Evolutionary conservation across 352 stramenopile species (phyloP).

Genomic region (Phytophthora colocasiae): DNA sequence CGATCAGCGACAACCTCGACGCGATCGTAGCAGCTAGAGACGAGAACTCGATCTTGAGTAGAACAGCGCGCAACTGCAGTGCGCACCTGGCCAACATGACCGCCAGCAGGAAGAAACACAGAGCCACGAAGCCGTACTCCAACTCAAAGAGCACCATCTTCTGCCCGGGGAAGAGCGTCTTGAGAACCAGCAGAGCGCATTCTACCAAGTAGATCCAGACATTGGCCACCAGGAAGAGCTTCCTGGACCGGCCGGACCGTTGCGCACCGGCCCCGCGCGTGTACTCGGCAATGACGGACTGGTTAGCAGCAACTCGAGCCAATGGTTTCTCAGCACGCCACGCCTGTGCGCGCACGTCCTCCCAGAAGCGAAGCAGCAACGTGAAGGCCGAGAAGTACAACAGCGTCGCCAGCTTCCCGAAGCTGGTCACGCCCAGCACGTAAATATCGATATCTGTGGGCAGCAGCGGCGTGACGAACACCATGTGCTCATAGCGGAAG

Average conservation of each 20-base stretch:
- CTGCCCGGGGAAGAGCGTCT: conserved; percentile 68
- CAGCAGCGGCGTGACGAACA: conserved; percentile 72
- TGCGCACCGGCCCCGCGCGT: conserved; percentile 55
- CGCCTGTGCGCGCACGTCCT: conserved; percentile 72
- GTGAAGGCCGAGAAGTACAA: conserved; percentile 87
- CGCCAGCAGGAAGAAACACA: conserved; percentile 81
- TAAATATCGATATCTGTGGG: conserved; percentile 86
- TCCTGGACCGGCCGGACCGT: conserved; percentile 55
- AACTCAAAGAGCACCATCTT: conserved; percentile 73
- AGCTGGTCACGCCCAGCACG: conserved; percentile 78
- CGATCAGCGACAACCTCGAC: conserved; percentile 64
- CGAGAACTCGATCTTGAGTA: conserved; percentile 84
- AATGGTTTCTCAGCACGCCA: conserved; percentile 62
- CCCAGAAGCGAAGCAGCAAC: conserved; percentile 82
- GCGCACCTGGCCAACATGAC: conserved; percentile 70
- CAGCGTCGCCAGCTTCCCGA: conserved; percentile 78
- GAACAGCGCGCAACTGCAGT: conserved; percentile 52
- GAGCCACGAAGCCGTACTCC: conserved; percentile 74
- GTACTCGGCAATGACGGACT: conserved; percentile 80
- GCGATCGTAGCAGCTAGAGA: conserved; percentile 63
- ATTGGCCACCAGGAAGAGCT: conserved; percentile 81
- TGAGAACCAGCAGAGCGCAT: conserved; percentile 69
- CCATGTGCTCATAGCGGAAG: conserved; percentile 78
- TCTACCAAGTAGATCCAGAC: conserved; percentile 87
- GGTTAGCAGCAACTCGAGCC: conserved; percentile 66